Evolutionary conservation across 2,329 filamentous ascomycete genomes (phyloP), one percentile per base, ranked within the genome.

Genomic region (Fusarium nematophilum): DNA sequence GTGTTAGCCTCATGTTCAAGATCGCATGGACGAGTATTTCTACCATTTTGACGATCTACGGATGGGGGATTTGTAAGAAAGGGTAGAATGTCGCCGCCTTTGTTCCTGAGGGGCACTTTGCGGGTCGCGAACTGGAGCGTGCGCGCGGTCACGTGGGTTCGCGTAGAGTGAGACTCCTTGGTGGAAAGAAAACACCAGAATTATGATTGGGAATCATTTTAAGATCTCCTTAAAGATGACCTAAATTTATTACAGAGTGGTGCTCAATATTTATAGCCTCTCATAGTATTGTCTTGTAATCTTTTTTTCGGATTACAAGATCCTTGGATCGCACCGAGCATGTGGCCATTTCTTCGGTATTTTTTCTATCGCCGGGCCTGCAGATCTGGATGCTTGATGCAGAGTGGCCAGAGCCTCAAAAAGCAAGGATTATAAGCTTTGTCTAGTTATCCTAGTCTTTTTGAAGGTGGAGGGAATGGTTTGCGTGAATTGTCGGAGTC

Each of bases 91-190:
- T 36, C 48, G 44, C 18, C 34, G 29, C 37, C 34, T 13, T 31
- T 17, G 33, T 21, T 29, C 36, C 40, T 26, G 49, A 46, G 52
- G 52, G 60, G 56, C 44, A 11, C 23, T 21, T 45, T 37, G 48
- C 39, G 9, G 10, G 15, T 45, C 61, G 38, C 49, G 53, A 31
- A 9, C 5, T 18, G 30, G 21, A 14, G 13, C 21, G 17, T 29
- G 8, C 62, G 25, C 62, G 62, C 26, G n/a, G 14, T 64, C 62
- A 64, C 62, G 62, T 64, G 62, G 8, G 5, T 6, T 9, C 62
- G 62, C 45, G 62, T 64, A 49, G 14, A 65, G 37, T 34, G 13
- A 18, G 43, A 23, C 9, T 6, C 21, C 21, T 21, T 31, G 29
- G 4, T 8, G 5, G 14, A 8, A 3, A 31, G 10, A 31, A 31